Percentiles rank a stretch among this genome's conserved stretches.
Conservation (phyloP, 805 yeast genomes). For the Hanseniaspora singularis region DNA sequence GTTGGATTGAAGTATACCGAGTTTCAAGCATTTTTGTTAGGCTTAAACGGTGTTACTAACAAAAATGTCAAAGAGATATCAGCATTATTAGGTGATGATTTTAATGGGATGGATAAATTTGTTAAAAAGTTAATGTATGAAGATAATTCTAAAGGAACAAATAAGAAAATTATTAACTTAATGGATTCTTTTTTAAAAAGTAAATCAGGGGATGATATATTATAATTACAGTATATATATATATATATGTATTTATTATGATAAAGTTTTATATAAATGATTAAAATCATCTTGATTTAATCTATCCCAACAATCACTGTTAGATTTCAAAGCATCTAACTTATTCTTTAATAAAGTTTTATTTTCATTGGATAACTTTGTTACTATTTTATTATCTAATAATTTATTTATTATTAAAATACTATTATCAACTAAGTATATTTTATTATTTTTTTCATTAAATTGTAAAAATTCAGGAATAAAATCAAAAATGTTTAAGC, state of each 20-base stretch:
- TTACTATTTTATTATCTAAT: background rate
- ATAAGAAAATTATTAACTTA: background rate
- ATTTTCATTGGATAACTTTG: background rate
- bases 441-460: constrained; percentile 8
- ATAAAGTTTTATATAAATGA: constrained; percentile 3
- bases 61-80: constrained; percentile 5
- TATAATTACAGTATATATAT: background rate
- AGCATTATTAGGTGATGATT: background rate
- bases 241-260: background rate
- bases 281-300: constrained; percentile 10
- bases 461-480: background rate
- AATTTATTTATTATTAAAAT: constrained; percentile 1
- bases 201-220: constrained; percentile 1
- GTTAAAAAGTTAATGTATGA: background rate
- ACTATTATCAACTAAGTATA: constrained; percentile 6
- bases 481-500: background rate
- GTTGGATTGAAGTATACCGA: background rate
- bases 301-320: constrained; percentile 9
- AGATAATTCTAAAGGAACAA: background rate
- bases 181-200: constrained; percentile 2
- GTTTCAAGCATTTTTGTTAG: background rate
- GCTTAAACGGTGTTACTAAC: constrained; percentile 7
- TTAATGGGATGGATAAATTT: background rate
- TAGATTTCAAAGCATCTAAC: background rate
- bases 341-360: background rate